Percentiles rank a stretch among this genome's conserved stretches.
Conservation (phyloP, 495 filamentous ascomycete species). For the Xeromyces bisporus region DNA sequence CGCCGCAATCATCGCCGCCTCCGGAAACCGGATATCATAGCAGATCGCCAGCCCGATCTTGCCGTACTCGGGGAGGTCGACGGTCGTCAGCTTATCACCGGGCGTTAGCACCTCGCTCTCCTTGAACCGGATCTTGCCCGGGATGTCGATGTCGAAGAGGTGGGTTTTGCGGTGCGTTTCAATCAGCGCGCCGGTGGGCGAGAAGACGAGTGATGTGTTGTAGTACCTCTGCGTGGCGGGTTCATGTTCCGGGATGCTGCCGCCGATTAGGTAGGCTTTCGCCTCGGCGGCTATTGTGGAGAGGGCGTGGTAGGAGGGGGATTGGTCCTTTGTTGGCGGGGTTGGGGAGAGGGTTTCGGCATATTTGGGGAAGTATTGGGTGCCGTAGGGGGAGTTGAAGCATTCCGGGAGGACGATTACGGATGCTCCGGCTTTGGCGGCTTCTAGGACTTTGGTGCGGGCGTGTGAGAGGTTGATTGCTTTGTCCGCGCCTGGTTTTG, state of each 20-base stretch:
- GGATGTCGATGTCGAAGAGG: conserved; percentile 98
- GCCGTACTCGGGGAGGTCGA: conserved; percentile 76
- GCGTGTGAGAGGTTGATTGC: conserved; percentile 66
- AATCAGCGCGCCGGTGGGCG: conserved; percentile 56
- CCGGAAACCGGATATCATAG: conserved; percentile 94
- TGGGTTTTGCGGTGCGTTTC: conserved; percentile 86
- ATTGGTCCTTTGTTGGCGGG: conserved; percentile 50
- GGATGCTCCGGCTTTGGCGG: conserved; percentile 53
- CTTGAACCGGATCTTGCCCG: conserved; percentile 77
- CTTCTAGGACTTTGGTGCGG: conserved; percentile 66
- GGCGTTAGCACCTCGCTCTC: conserved; percentile 80
- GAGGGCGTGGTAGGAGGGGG: conserved; percentile 73
- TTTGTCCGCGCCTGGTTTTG: conserved; percentile 55
- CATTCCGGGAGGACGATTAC: conserved; percentile 56
- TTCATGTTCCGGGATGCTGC: conserved; percentile 76
- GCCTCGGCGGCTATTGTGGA: conserved; percentile 60
- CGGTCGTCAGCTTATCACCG: conserved; percentile 61
- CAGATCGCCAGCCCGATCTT: conserved; percentile 78
- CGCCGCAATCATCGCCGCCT: conserved; percentile 80
- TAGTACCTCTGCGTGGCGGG: conserved; percentile 55
- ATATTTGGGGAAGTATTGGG: conserved; percentile 76
- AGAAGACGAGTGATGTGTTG: conserved; percentile 81
- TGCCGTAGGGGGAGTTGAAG: conserved; percentile 96
- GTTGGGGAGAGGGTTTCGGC: conserved; percentile 74
- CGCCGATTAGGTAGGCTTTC: conserved; percentile 66